Evolutionary conservation across 441 rosid species (phyloP).

Genomic region (Isatis lusitanica): DNA sequence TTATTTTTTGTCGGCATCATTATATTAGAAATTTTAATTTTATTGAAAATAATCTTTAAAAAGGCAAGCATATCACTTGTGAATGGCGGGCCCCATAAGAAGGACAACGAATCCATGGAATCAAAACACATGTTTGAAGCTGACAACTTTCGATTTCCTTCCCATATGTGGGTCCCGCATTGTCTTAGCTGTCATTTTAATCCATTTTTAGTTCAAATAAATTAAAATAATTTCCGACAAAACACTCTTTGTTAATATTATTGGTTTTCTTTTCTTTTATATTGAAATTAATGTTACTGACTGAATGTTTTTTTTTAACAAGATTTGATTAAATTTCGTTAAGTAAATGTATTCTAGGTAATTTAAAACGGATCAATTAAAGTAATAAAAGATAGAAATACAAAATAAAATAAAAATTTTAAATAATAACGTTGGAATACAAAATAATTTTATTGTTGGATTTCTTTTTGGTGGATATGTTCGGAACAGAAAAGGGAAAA

Average conservation of each 20-base stretch:
- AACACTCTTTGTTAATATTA: constrained; percentile 4
- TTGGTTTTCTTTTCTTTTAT: background rate
- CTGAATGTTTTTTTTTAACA: no score
- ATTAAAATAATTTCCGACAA: constrained; percentile 21
- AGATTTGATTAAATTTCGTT: background rate
- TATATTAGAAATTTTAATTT: background rate
- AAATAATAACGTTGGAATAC: background rate
- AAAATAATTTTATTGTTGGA: background rate
- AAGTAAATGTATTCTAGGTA: background rate
- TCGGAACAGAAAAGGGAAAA: constrained; percentile 17
- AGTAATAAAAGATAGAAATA: background rate
- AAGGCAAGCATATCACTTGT: constrained; percentile 21
- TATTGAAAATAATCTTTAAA: background rate
- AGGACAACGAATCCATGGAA: constrained; percentile 41
- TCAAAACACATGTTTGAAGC: constrained; percentile 40
- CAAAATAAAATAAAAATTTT: background rate
- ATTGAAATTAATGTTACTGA: background rate
- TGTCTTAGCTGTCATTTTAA: constrained; percentile 33
- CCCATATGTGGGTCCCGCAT: constrained; percentile 14
- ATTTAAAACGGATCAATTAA: background rate
- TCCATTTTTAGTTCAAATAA: background rate
- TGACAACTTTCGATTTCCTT: constrained; percentile 34
- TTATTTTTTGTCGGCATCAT: constrained; percentile 17
- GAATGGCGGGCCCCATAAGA: constrained; percentile 35
- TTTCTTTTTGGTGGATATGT: background rate